These are phyloP conservation scores for Amanita fuliginea DNA, from an alignment of 768 basidiomycete genomes.

Conservation along the genomic window DNA sequence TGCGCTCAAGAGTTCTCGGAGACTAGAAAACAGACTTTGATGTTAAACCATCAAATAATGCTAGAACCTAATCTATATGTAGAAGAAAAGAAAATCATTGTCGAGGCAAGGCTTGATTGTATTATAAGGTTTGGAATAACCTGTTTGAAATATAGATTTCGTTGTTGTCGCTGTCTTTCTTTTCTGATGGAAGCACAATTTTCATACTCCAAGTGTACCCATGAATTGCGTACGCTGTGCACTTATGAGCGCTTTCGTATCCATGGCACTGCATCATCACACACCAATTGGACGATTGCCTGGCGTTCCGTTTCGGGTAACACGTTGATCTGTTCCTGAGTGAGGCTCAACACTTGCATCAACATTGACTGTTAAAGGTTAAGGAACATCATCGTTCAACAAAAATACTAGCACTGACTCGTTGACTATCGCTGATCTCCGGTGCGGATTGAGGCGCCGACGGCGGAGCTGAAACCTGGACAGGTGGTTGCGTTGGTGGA, in stretches of 20 bases:
- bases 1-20: constrained; percentile 48
- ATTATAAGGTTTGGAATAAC: neutral
- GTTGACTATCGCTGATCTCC: constrained; percentile 42
- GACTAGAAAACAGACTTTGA: constrained; percentile 30
- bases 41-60: neutral
- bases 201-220: constrained; percentile 16
- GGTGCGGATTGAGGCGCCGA: constrained; percentile 11
- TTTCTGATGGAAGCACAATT: neutral
- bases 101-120: neutral
- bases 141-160: neutral
- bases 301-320: constrained; percentile 70
- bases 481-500: constrained; percentile 17
- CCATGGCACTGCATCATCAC: constrained; percentile 7
- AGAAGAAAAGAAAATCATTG: neutral
- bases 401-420: constrained; percentile 17
- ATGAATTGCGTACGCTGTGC: constrained; percentile 28
- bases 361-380: constrained; percentile 51
- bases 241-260: neutral
- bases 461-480: constrained; percentile 19
- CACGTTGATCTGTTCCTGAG: constrained; percentile 72
- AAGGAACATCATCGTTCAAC: neutral
- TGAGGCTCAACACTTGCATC: constrained; percentile 75
- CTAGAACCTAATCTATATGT: constrained; percentile 1
- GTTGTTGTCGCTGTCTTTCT: neutral
- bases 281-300: constrained; percentile 75